Percentiles rank a stretch among this genome's conserved stretches.
Evolutionary conservation across 2,329 filamentous ascomycete species (phyloP).

Genomic region (Scytalidium sp.): DNA sequence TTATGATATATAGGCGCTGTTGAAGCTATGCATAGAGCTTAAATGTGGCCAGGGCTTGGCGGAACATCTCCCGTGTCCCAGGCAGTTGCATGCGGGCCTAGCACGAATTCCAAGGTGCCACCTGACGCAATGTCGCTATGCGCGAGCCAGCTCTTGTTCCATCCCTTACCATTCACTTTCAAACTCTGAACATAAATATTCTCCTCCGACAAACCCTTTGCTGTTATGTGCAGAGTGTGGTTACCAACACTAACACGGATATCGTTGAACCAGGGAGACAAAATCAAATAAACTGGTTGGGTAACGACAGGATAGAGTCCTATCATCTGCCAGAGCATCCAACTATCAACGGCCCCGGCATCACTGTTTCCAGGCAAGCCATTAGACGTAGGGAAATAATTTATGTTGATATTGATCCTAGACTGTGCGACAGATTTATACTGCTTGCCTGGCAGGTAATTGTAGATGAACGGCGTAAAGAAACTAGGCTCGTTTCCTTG

Average conservation of each 20-base stretch:
- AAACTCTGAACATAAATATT: constrained; percentile 42
- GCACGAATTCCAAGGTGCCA: constrained; percentile 14
- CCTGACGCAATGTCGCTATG: constrained; percentile 18
- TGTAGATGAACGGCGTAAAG: constrained; percentile 51
- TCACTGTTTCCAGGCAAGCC: constrained; percentile 45
- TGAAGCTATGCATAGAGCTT: too few species aligned
- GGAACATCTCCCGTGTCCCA: constrained; percentile 17
- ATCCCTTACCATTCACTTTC: constrained; percentile 13
- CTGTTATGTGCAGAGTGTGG: constrained; percentile 42
- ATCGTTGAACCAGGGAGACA: constrained; percentile 43
- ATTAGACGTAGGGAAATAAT: constrained; percentile 34
- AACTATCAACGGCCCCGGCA: constrained; percentile 45
- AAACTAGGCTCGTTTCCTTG: constrained; percentile 51
- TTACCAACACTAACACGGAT: constrained; percentile 30
- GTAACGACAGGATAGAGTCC: constrained; percentile 54
- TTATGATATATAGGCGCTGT: too few species aligned
- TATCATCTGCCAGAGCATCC: constrained; percentile 48
- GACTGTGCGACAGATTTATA: constrained; percentile 33
- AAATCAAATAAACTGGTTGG: constrained; percentile 53
- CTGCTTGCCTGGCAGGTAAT: constrained; percentile 39
- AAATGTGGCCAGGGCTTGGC: constrained; percentile 25
- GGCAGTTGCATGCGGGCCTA: constrained; percentile 8
- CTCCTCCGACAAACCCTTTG: constrained; percentile 37
- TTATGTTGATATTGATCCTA: constrained; percentile 34
- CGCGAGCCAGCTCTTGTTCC: constrained; percentile 16